Evolutionary conservation across 306 rosid genomes (phyloP).

Genomic region (Lathyrus sativus): DNA sequence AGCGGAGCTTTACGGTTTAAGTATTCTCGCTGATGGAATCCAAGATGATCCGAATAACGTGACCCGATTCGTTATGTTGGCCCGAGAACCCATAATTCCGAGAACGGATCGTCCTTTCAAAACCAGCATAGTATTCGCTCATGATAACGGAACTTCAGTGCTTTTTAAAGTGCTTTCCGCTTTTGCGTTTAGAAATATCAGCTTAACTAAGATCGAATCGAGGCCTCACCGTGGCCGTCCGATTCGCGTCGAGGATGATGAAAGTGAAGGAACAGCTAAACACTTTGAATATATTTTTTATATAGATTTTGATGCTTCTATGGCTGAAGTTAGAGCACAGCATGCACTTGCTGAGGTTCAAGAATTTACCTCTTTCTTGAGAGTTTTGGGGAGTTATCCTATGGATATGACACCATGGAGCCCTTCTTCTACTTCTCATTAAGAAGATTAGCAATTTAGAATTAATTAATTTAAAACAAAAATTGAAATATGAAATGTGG

Average conservation of each 20-base stretch:
- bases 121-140: conserved; percentile 95
- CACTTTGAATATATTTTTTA: conserved; percentile 91
- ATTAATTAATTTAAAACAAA: neutral
- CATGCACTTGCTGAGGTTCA: conserved; percentile 94
- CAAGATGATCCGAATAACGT: conserved; percentile 95
- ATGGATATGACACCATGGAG: conserved; percentile 98
- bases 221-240: conserved; percentile 89
- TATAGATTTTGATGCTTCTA: conserved; percentile 89
- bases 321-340: conserved; percentile 95
- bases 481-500: conserved; percentile 4
- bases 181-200: conserved; percentile 77
- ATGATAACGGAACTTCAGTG: conserved; percentile 83
- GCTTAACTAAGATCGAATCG: conserved; percentile 92
- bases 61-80: conserved; percentile 92
- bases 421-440: conserved; percentile 47
- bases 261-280: conserved; percentile 86
- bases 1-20: conserved; percentile 80
- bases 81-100: conserved; percentile 90
- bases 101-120: conserved; percentile 88
- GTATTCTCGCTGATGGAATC: conserved; percentile 70
- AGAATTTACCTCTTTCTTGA: conserved; percentile 89
- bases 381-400: conserved; percentile 92
- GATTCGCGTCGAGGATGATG: conserved; percentile 72
- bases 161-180: conserved; percentile 90
- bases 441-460: conserved; percentile 35